These are phyloP conservation scores for Phylloboletellus chloephorus DNA, from an alignment of 1,284 basidiomycete genomes.

Conservation along the genomic window DNA sequence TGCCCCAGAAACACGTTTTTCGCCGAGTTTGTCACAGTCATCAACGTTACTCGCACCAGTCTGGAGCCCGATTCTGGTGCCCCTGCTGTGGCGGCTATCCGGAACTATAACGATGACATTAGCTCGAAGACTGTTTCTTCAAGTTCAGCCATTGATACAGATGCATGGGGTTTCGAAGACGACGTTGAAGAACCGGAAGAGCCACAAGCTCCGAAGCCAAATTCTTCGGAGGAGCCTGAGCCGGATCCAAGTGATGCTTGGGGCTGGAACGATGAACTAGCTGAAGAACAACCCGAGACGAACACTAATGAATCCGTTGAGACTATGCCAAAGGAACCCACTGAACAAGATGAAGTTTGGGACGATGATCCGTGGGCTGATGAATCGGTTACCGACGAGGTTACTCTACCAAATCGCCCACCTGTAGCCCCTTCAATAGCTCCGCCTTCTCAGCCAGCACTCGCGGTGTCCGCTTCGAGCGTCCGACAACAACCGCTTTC, in stretches of 20 bases:
- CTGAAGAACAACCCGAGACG: constrained; percentile 15
- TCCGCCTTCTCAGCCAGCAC: constrained; percentile 41
- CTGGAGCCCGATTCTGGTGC: constrained; percentile 1
- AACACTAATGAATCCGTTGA: constrained; percentile 23
- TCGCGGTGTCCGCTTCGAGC: constrained; percentile 34
- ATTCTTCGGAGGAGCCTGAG: constrained; percentile 17
- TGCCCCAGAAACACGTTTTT: constrained; percentile 30
- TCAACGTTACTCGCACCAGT: neutral
- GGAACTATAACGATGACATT: constrained; percentile 10
- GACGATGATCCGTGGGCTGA: constrained; percentile 68
- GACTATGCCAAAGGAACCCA: constrained; percentile 12
- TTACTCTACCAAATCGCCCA: constrained; percentile 15
- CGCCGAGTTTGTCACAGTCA: constrained; percentile 29
- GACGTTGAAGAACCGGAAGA: constrained; percentile 30
- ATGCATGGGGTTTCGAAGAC: constrained; percentile 58
- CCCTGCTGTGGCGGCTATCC: constrained; percentile 2
- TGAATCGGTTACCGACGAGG: constrained; percentile 26
- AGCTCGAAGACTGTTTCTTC: constrained; percentile 18
- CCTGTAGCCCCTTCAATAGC: constrained; percentile 29
- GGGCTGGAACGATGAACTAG: constrained; percentile 56
- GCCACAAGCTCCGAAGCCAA: constrained; percentile 11
- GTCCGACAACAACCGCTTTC: constrained; percentile 36
- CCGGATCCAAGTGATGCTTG: constrained; percentile 51
- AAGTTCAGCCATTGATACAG: constrained; percentile 21
- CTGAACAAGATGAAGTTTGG: constrained; percentile 37